Base-by-base conservation (phyloP, 2,329 filamentous ascomycete species). In the Cordyceps militaris region DNA sequence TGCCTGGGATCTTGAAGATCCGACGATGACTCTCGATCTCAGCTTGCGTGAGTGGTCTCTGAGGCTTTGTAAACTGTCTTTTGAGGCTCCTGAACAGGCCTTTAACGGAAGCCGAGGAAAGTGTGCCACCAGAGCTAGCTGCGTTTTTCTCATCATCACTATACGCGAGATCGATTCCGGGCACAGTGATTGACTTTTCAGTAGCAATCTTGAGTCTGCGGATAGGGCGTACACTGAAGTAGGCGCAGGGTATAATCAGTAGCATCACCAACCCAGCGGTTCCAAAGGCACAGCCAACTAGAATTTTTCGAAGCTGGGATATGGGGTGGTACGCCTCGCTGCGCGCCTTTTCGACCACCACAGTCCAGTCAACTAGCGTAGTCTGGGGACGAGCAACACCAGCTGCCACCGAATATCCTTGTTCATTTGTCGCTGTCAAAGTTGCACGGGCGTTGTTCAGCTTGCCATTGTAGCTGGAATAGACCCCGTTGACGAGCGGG, bases 201-300 rank as follows among this genome's bases (percentile, higher is more conserved):
- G 91, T 94, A 1, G 91, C 91, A 30, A 80, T 77, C 65, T 89
- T 88, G 40, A 96, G 75, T 61, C 87, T 79, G 52, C 87, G 78
- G 62, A 96, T 96, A 0, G 92, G 92, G 63, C 85, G 76, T 48
- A 94, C 90, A 50, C 88, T 88, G 60, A 88, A 82, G 67, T 96
- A 91, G 1, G 91, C 90, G 38, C 91, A 84, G 0, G 91, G 90
- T 38, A 92, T 80, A 2, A 90, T 79, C 1, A 95, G 69, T 9
- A 95, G 61, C 3, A 91, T 69, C 53, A 95, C 81, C 4, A 87
- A 77, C 0, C 87, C 91, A 13, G 86, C 80, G 0, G 91, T 93
- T 1, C 88, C 89, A 68, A 96, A 95, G 0, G 96, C 88, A 61
- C 90, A 96, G 5, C 84, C 89, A 2, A 96, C 72, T 1, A 97